Conservation (phyloP, 2,329 filamentous ascomycete species). For the Sphaceloma murrayae region DNA sequence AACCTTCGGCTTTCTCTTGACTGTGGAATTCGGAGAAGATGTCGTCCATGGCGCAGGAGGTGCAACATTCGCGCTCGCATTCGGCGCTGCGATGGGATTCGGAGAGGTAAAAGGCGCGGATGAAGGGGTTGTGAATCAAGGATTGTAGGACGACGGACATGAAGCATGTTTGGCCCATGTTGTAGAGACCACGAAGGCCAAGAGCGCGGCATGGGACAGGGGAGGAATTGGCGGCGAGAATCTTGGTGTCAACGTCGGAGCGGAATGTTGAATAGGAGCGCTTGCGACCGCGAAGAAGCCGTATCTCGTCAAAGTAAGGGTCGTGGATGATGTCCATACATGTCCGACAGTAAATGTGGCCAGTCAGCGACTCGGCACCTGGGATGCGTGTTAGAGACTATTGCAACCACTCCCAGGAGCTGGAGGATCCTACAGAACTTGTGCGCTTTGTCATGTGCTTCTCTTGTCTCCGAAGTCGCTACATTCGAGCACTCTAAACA, state of each 20-base stretch:
- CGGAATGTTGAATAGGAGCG: conserved; percentile 47
- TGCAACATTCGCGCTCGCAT: conserved; percentile 52
- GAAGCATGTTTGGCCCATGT: conserved; percentile 97
- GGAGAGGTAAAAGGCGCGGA: conserved; percentile 84
- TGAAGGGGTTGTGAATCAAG: conserved; percentile 83
- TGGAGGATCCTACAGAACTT: conserved; percentile 53
- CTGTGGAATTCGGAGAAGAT: conserved; percentile 56
- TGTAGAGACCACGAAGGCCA: conserved; percentile 86
- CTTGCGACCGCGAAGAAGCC: conserved; percentile 62
- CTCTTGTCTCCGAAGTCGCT: conserved; percentile 54
- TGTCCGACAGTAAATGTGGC: conserved; percentile 68
- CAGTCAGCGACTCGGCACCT: conserved; percentile 71
- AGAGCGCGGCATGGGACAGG: conserved; percentile 75
- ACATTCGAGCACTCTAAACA: conserved; percentile 65
- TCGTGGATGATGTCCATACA: conserved; percentile 79
- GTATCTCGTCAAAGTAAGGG: conserved; percentile 65
- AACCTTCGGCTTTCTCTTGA: conserved; percentile 76
- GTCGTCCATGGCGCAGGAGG: conserved; percentile 52
- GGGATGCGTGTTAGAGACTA: conserved; percentile 4
- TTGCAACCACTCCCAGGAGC: neutral
- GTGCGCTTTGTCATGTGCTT: conserved; percentile 62
- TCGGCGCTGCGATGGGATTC: conserved; percentile 76
- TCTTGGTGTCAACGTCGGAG: conserved; percentile 60
- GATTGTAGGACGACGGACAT: conserved; percentile 94
- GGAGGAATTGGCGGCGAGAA: conserved; percentile 68